These are phyloP conservation scores for Dictyophora rubrovolvata DNA, from an alignment of 768 basidiomycete genomes.

Conservation along the genomic window DNA sequence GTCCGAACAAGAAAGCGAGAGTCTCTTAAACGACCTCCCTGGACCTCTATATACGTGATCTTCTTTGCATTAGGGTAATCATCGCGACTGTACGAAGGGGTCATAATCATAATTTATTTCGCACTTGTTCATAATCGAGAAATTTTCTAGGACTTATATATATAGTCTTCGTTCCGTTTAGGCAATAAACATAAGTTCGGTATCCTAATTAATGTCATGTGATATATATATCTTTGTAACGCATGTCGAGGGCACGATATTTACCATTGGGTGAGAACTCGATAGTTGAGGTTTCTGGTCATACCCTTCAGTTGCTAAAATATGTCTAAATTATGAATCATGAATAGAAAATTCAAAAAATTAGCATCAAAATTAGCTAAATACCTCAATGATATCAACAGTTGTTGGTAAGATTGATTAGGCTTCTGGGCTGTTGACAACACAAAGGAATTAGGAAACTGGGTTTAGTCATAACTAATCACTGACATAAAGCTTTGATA, in stretches of 20 bases:
- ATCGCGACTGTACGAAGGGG: no score
- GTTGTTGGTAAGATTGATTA: constrained; percentile 52
- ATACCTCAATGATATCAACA: constrained; percentile 49
- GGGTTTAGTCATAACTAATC: not conserved
- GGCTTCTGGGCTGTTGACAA: constrained; percentile 34
- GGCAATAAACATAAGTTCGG: constrained; percentile 5
- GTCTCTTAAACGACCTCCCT: not conserved
- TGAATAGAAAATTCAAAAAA: not conserved
- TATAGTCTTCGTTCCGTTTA: not conserved
- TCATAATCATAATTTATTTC: no score
- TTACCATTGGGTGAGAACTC: constrained; percentile 59
- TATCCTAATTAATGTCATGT: not conserved
- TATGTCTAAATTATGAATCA: not conserved
- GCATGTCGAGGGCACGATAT: constrained; percentile 10
- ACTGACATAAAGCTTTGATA: not conserved
- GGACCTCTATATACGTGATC: no score
- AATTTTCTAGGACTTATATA: no score
- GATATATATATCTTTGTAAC: not conserved
- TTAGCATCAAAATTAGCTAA: constrained; percentile 5
- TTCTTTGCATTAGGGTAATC: no score
- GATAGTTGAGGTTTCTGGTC: constrained; percentile 62
- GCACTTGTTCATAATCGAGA: no score
- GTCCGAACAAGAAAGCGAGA: not conserved
- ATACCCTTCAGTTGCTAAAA: constrained; percentile 38
- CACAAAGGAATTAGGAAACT: not conserved